phyloP scores from a whole-genome alignment of 108 stramenopile species.

The Poteriospumella lacustris region DNA sequence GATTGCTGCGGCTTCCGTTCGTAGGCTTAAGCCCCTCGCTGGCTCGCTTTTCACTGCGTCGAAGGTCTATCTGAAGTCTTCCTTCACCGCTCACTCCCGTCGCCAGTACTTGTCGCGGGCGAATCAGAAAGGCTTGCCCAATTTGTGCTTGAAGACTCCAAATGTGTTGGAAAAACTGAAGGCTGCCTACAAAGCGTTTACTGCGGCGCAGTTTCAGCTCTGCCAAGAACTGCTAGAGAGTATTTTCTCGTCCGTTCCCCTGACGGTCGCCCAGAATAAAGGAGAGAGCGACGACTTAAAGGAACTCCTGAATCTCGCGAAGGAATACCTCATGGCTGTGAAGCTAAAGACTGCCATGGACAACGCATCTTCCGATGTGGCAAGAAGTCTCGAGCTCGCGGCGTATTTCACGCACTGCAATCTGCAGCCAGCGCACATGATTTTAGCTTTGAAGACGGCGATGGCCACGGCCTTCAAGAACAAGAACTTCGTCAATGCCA shows the following conservation, averaged over 20 bases:
- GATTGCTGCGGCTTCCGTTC: conserved; percentile 88
- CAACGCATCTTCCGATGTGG: conserved; percentile 61
- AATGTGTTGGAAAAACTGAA: conserved; percentile 70
- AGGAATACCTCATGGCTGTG: conserved; percentile 95
- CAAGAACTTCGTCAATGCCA: conserved; percentile 91
- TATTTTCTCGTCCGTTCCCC: conserved; percentile 76
- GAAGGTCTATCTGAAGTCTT: conserved; percentile 66
- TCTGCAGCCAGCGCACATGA: conserved; percentile 87
- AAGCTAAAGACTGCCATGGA: conserved; percentile 80
- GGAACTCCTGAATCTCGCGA: conserved; percentile 80
- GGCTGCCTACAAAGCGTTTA: conserved; percentile 82
- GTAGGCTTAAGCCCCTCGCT: conserved; percentile 46
- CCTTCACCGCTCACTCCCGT: conserved; percentile 47
- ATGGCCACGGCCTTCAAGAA: conserved; percentile 97
- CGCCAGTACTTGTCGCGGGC: conserved; percentile 66
- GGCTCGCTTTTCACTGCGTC: conserved; percentile 70
- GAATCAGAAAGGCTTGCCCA: conserved; percentile 54
- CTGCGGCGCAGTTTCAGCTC: conserved; percentile 88
- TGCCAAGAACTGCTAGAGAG: conserved; percentile 64
- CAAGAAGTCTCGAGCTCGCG: conserved; percentile 85
- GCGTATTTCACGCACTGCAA: conserved; percentile 99
- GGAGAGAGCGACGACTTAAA: conserved; percentile 81
- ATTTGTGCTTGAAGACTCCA: conserved; percentile 57
- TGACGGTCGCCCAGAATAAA: conserved; percentile 70
- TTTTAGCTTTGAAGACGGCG: conserved; percentile 89